Evolutionary conservation across 257 asterid genomes (phyloP).

Genomic region (Scutellaria galericulata): DNA sequence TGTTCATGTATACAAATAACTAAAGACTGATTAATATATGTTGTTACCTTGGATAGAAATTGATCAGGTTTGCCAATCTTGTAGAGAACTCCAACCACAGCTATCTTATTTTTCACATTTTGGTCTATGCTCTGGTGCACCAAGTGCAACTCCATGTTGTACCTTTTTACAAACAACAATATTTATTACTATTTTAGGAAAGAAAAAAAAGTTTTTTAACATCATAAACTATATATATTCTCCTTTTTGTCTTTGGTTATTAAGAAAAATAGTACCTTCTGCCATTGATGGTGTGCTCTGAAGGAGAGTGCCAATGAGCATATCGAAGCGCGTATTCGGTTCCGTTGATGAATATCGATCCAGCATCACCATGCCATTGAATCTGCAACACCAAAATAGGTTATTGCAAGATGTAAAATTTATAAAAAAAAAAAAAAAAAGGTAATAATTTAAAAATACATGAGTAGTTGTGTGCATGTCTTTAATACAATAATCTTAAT

Average conservation of each 20-base stretch:
- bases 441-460: too few species aligned
- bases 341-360: conserved; percentile 53
- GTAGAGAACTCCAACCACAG: conserved; percentile 62
- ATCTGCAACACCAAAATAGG: conserved; percentile 41
- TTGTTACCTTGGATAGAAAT: conserved; percentile 60
- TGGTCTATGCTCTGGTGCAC: conserved; percentile 57
- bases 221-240: not conserved
- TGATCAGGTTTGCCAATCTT: conserved; percentile 63
- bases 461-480: not conserved
- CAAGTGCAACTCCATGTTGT: conserved; percentile 71
- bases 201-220: too few species aligned
- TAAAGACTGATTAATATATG: too few species aligned
- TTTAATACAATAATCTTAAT: not conserved
- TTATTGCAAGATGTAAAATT: too few species aligned
- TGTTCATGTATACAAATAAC: too few species aligned
- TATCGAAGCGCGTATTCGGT: conserved; percentile 48
- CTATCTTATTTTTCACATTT: conserved; percentile 40
- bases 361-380: conserved; percentile 63
- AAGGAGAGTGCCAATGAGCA: conserved; percentile 86
- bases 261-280: conserved; percentile 40
- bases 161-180: conserved; percentile 40
- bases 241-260: too few species aligned
- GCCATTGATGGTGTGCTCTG: conserved; percentile 76
- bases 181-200: too few species aligned
- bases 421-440: too few species aligned